Percentiles rank a stretch among this genome's conserved stretches.
Evolutionary conservation across 768 basidiomycete species (phyloP).

Genomic region (Termitomyces sp.): DNA sequence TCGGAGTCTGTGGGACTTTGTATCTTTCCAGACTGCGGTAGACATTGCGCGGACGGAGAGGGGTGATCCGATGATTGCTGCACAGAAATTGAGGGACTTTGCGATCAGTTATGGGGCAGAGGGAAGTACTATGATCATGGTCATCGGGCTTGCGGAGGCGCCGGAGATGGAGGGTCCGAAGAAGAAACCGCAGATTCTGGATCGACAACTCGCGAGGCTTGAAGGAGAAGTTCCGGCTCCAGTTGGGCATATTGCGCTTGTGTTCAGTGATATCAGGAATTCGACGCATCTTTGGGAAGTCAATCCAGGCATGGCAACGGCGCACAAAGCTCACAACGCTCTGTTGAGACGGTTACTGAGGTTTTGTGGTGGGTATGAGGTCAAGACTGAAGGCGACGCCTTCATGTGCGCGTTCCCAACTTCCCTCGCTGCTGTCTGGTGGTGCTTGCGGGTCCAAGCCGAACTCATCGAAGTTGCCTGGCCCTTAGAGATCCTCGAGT

Average conservation of each 20-base stretch:
- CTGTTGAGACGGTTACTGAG: constrained; percentile 83
- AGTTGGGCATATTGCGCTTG: constrained; percentile 82
- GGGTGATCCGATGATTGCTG: constrained; percentile 69
- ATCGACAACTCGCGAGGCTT: constrained; percentile 60
- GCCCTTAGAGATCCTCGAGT: constrained; percentile 92
- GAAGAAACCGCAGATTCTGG: constrained; percentile 49
- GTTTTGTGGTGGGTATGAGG: constrained; percentile 94
- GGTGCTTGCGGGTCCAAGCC: constrained; percentile 84
- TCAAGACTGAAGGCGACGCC: constrained; percentile 98
- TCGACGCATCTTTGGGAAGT: constrained; percentile 97
- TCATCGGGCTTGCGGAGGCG: constrained; percentile 78
- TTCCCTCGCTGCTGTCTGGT: constrained; percentile 82
- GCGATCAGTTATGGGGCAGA: constrained; percentile 96
- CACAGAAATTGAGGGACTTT: constrained; percentile 94
- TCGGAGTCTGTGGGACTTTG: constrained; percentile 88
- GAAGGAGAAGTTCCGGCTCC: constrained; percentile 82
- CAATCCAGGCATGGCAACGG: constrained; percentile 92
- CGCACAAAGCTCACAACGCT: constrained; percentile 87
- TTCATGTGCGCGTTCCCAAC: constrained; percentile 99
- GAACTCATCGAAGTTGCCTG: constrained; percentile 79
- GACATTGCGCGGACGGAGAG: constrained; percentile 84
- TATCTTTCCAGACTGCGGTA: constrained; percentile 93
- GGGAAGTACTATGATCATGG: constrained; percentile 97
- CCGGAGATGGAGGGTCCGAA: constrained; percentile 47
- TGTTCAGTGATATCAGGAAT: constrained; percentile 97